Conservation (phyloP, 108 stramenopile genomes). For the Thalassiosira profunda region DNA sequence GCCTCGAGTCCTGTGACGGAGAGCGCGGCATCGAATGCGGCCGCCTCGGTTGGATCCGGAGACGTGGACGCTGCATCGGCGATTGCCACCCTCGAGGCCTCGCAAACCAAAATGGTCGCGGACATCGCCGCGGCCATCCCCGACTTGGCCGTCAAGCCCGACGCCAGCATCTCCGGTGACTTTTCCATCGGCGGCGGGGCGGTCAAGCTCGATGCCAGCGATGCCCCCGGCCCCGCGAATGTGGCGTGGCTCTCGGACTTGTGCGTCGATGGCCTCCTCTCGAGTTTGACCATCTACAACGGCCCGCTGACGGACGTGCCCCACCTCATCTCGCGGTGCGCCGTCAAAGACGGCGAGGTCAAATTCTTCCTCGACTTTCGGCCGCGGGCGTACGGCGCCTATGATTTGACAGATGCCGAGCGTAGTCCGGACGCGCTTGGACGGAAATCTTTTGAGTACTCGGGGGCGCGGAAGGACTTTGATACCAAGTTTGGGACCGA, state of each 20-base stretch:
- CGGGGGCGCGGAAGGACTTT: slow-evolving; percentile 67
- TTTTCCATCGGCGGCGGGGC: slow-evolving; percentile 32
- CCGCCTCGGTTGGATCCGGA: slow-evolving; percentile 5
- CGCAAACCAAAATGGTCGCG: slow-evolving; percentile 56
- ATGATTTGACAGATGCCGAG: slow-evolving; percentile 61
- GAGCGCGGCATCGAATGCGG: not conserved
- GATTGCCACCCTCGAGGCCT: slow-evolving; percentile 50
- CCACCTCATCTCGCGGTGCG: slow-evolving; percentile 67
- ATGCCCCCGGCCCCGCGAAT: slow-evolving; percentile 82
- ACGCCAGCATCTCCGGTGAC: slow-evolving; percentile 44
- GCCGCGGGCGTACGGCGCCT: slow-evolving; percentile 80
- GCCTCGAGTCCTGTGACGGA: not conserved
- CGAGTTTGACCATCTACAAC: slow-evolving; percentile 77
- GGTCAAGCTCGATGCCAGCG: slow-evolving; percentile 57
- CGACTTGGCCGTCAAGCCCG: slow-evolving; percentile 64
- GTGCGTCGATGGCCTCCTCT: slow-evolving; percentile 44
- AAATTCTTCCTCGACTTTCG: slow-evolving; percentile 69
- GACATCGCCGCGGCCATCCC: slow-evolving; percentile 67
- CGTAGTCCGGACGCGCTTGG: slow-evolving; percentile 68
- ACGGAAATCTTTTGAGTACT: slow-evolving; percentile 78
- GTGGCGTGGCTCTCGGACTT: slow-evolving; percentile 76
- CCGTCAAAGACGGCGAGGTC: slow-evolving; percentile 31
- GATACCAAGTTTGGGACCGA: slow-evolving; percentile 73
- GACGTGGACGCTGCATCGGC: slow-evolving; percentile 29
- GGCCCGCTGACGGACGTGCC: slow-evolving; percentile 84